These are phyloP conservation scores for Thelephora aurantiotincta DNA, from an alignment of 768 basidiomycete genomes.

Conservation along the genomic window DNA sequence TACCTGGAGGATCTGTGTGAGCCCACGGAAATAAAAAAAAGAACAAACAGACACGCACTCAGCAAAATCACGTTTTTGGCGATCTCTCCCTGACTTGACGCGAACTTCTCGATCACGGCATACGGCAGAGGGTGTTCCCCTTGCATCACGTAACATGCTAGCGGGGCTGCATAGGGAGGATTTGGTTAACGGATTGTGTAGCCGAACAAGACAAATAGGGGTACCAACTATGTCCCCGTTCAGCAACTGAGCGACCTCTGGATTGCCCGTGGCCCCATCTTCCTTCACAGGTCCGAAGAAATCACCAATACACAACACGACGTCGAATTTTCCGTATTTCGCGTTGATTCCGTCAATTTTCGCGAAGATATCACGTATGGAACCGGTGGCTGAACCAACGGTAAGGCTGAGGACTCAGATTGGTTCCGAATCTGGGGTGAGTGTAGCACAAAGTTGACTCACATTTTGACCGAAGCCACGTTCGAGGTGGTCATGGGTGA, in stretches of 20 bases:
- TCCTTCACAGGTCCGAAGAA: slow-evolving; percentile 57
- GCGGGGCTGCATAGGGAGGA: slow-evolving; percentile 39
- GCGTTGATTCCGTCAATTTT: slow-evolving; percentile 77
- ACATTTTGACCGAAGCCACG: slow-evolving; percentile 11
- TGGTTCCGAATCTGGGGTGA: not conserved
- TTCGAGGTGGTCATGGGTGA: not conserved
- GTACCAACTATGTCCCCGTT: slow-evolving; percentile 55
- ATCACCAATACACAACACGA: slow-evolving; percentile 70
- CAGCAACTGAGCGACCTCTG: slow-evolving; percentile 43
- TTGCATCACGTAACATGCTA: slow-evolving; percentile 90
- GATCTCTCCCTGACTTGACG: slow-evolving; percentile 64
- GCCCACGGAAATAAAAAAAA: not conserved
- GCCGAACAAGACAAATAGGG: not conserved
- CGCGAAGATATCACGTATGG: slow-evolving; percentile 56
- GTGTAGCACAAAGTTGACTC: slow-evolving; percentile 1
- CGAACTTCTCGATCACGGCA: slow-evolving; percentile 59
- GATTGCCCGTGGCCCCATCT: slow-evolving; percentile 22
- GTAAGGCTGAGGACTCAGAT: slow-evolving; percentile 30
- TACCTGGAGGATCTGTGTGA: slow-evolving; percentile 32
- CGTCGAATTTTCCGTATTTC: slow-evolving; percentile 89
- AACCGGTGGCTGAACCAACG: slow-evolving; percentile 69
- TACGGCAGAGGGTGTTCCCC: slow-evolving; percentile 66
- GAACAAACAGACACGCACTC: slow-evolving; percentile 34
- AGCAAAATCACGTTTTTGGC: slow-evolving; percentile 75
- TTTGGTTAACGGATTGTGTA: slow-evolving; percentile 4